phyloP scores from a whole-genome alignment of 139 green algal species.

The Tetratostichococcus sp. region DNA sequence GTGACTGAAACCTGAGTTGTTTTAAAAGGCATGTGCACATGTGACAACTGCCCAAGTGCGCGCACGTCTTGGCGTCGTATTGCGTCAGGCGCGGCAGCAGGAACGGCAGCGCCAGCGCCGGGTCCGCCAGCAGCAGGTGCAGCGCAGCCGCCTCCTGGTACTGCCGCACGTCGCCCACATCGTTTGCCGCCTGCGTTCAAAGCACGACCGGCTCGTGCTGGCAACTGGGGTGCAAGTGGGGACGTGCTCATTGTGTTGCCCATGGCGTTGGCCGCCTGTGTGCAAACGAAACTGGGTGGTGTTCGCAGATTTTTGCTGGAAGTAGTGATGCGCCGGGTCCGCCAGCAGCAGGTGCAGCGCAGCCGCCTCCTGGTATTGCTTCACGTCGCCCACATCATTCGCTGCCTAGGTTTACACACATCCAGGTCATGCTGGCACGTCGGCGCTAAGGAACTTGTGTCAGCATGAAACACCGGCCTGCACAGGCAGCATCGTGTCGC shows the following conservation, averaged over 20 bases:
- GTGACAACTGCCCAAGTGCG: too few species aligned
- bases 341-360: constrained; percentile 45
- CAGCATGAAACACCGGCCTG: not conserved
- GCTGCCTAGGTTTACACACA: not conserved
- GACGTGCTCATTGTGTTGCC: too few species aligned
- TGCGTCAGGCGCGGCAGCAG: constrained; percentile 47
- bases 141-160: constrained; percentile 63
- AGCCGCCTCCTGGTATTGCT: constrained; percentile 71
- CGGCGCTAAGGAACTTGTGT: too few species aligned
- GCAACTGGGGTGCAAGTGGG: too few species aligned
- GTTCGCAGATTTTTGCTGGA: too few species aligned
- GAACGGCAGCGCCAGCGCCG: constrained; percentile 22
- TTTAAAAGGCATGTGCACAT: too few species aligned
- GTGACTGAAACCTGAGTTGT: too few species aligned
- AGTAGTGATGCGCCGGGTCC: too few species aligned
- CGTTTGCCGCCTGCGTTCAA: not conserved
- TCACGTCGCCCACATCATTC: constrained; percentile 44
- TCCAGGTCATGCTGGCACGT: not conserved
- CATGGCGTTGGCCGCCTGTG: too few species aligned
- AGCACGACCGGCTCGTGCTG: not conserved
- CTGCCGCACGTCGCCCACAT: constrained; percentile 62
- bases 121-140: constrained; percentile 40
- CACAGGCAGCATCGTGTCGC: too few species aligned
- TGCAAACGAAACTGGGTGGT: too few species aligned
- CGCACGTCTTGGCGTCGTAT: constrained; percentile 26